A percentile compares a stretch with the other conserved stretches of the same genome.
Conservation (phyloP, 2,329 filamentous ascomycete genomes). For the Pseudogymnoascus sp. region DNA sequence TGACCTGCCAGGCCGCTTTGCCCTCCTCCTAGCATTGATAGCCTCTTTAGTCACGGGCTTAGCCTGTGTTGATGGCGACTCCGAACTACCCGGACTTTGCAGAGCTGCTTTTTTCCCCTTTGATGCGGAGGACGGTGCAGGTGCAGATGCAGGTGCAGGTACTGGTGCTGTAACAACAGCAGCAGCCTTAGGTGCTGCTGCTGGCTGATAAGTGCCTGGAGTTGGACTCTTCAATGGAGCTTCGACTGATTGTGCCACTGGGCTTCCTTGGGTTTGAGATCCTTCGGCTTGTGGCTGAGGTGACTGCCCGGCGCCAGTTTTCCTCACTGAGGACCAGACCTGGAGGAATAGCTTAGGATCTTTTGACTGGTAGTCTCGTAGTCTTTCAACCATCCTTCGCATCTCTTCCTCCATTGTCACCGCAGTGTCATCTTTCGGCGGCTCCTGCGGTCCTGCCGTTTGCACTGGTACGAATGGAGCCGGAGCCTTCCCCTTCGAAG, state of each 20-base stretch:
- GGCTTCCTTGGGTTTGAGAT: not conserved
- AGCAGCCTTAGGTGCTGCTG: not conserved
- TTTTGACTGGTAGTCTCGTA: conserved; percentile 44
- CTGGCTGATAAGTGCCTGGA: not conserved
- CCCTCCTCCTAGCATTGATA: not conserved
- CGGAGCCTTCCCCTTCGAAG: not conserved
- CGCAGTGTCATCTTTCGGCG: not conserved
- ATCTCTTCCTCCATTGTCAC: conserved; percentile 12
- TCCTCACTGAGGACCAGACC: conserved; percentile 44
- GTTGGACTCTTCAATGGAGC: not conserved
- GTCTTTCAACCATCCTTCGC: conserved; percentile 30
- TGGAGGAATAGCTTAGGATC: conserved; percentile 44
- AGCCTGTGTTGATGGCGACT: not conserved
- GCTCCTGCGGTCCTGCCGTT: not conserved
- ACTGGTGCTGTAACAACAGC: not conserved
- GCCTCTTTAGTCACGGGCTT: not conserved
- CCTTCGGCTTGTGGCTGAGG: conserved; percentile 1
- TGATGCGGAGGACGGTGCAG: not conserved
- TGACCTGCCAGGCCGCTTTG: conserved; percentile 3
- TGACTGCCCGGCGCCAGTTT: conserved; percentile 13
- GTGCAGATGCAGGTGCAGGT: no score
- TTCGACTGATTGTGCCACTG: not conserved
- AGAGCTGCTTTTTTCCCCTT: not conserved
- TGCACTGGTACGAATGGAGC: not conserved
- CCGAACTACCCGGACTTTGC: not conserved